A percentile compares a stretch with the other conserved stretches of the same genome.
Evolutionary conservation across 2,329 filamentous ascomycete genomes (phyloP).

Genomic region (Rhynchosporium agropyri): DNA sequence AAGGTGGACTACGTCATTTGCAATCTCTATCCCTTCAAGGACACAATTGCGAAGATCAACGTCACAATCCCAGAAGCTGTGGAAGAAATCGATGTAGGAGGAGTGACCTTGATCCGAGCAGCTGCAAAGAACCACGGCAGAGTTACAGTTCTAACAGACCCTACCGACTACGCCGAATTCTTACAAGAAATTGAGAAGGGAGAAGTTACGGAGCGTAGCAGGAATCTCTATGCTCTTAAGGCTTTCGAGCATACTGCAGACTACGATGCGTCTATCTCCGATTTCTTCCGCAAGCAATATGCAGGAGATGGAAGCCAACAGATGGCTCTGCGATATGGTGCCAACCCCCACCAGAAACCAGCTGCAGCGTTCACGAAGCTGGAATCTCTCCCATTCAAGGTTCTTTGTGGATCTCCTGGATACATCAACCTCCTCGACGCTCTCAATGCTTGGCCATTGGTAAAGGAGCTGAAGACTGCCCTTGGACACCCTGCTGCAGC

Average conservation of each 20-base stretch:
- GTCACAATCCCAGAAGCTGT: slow-evolving; percentile 96
- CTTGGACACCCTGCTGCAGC: slow-evolving; percentile 88
- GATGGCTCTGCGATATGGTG: slow-evolving; percentile 86
- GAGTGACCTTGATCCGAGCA: slow-evolving; percentile 92
- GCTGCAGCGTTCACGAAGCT: slow-evolving; percentile 79
- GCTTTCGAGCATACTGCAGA: slow-evolving; percentile 98
- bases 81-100: slow-evolving; percentile 98
- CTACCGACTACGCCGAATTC: slow-evolving; percentile 91
- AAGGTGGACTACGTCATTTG: slow-evolving; percentile 97
- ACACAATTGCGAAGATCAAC: slow-evolving; percentile 94
- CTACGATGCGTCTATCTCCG: slow-evolving; percentile 92
- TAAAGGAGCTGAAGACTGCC: slow-evolving; percentile 92
- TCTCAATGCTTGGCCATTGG: slow-evolving; percentile 94
- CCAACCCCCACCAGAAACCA: slow-evolving; percentile 98
- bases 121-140: slow-evolving; percentile 97
- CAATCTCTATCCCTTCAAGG: slow-evolving; percentile 99
- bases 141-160: slow-evolving; percentile 95
- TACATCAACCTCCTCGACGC: slow-evolving; percentile 98
- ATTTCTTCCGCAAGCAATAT: slow-evolving; percentile 98
- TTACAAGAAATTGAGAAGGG: slow-evolving; percentile 86
- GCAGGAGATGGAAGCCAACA: slow-evolving; percentile 83
- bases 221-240: slow-evolving; percentile 91
- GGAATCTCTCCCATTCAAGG: slow-evolving; percentile 87
- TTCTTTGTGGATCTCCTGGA: slow-evolving; percentile 83
- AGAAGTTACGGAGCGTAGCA: slow-evolving; percentile 81